phyloP scores from a whole-genome alignment of 441 rosid species.

The Pelargonium cotyledonis region DNA sequence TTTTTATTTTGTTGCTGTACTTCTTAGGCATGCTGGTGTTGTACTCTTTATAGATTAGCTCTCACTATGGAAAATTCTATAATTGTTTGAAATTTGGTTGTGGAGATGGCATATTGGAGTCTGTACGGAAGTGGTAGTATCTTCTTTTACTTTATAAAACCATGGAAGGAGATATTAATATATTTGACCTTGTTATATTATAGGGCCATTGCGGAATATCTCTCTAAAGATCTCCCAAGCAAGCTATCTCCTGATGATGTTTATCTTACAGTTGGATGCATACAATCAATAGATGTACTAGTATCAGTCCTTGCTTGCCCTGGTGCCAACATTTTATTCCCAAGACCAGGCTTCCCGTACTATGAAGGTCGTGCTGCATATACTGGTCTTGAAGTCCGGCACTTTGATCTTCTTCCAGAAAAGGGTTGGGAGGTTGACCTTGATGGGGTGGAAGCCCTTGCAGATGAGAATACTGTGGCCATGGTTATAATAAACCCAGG shows the following conservation, averaged over 20 bases:
- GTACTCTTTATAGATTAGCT: not conserved
- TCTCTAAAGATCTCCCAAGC: constrained; percentile 43
- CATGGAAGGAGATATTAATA: not conserved
- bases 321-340: constrained; percentile 51
- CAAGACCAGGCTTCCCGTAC: constrained; percentile 48
- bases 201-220: constrained; percentile 60
- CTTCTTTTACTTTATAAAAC: too few relatives aligned
- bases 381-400: constrained; percentile 42
- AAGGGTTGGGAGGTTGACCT: constrained; percentile 59
- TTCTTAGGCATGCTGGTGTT: not conserved
- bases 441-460: constrained; percentile 36
- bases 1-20: not conserved
- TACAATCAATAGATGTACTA: constrained; percentile 40
- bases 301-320: constrained; percentile 36
- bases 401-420: constrained; percentile 52
- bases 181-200: not conserved
- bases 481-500: constrained; percentile 50
- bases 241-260: constrained; percentile 46
- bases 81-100: not conserved
- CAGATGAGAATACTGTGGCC: constrained; percentile 49
- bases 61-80: not conserved
- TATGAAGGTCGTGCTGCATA: constrained; percentile 38
- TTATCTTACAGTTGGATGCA: constrained; percentile 45
- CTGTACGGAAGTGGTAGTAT: too few relatives aligned
- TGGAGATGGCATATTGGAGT: not conserved